These are phyloP conservation scores for Penicillium diatomitis DNA, from an alignment of 495 filamentous ascomycete species.

Conservation along the genomic window DNA sequence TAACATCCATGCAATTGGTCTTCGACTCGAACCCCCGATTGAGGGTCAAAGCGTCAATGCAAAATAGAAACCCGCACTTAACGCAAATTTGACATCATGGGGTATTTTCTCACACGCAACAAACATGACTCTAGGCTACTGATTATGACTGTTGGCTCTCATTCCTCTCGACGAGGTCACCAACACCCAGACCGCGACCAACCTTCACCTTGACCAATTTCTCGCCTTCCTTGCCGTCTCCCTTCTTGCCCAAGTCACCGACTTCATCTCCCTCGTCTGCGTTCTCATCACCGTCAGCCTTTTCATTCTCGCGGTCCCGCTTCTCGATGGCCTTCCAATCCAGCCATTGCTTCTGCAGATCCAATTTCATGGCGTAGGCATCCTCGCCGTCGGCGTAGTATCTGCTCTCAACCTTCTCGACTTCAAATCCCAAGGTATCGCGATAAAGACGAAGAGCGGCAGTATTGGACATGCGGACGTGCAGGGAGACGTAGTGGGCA, in stretches of 20 bases:
- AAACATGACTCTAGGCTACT: background rate
- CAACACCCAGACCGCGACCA: slow-evolving; percentile 70
- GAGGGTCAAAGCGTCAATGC: too few relatives aligned
- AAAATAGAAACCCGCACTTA: too few relatives aligned
- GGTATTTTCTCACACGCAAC: background rate
- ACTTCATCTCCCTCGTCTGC: slow-evolving; percentile 40
- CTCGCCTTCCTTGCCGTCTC: slow-evolving; percentile 35
- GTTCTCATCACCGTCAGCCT: slow-evolving; percentile 18
- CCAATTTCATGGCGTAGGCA: slow-evolving; percentile 86
- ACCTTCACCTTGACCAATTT: slow-evolving; percentile 65
- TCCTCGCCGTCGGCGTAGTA: slow-evolving; percentile 99
- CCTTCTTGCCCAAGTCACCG: slow-evolving; percentile 42
- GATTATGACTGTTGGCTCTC: slow-evolving; percentile 28
- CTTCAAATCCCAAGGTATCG: slow-evolving; percentile 84
- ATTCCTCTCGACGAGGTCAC: slow-evolving; percentile 76
- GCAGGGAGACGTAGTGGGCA: slow-evolving; percentile 86
- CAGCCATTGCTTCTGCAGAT: slow-evolving; percentile 55
- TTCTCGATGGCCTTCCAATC: slow-evolving; percentile 37
- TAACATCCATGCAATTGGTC: too few relatives aligned
- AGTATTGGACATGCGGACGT: slow-evolving; percentile 87
- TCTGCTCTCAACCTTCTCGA: slow-evolving; percentile 81
- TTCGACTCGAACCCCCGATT: too few relatives aligned
- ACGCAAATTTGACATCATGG: too few relatives aligned
- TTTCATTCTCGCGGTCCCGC: slow-evolving; percentile 31
- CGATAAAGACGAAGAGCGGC: slow-evolving; percentile 88